Conservation (phyloP, 73 alveolate species). For the Diophrys appendiculata region DNA sequence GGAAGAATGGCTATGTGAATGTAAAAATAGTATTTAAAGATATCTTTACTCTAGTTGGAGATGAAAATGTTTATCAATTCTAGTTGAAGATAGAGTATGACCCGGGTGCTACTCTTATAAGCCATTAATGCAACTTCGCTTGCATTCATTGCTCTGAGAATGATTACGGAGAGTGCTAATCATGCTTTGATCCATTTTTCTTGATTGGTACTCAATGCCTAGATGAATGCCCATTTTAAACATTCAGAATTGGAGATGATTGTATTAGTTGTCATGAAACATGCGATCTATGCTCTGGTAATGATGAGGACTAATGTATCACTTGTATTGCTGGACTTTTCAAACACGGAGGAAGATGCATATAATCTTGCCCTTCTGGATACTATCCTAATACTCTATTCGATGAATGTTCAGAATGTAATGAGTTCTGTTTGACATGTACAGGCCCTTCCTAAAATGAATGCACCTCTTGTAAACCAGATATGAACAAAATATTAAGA, state of each 20-base stretch:
- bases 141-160: not conserved
- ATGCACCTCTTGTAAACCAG: too few species aligned
- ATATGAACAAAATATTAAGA: too few species aligned
- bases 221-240: not conserved
- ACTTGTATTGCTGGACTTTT: not conserved
- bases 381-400: not conserved
- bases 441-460: too few species aligned
- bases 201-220: not conserved
- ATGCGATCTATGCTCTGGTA: not conserved
- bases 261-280: not conserved
- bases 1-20: not conserved
- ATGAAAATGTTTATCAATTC: not conserved
- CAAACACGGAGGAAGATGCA: not conserved
- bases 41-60: not conserved
- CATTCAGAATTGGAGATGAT: not conserved
- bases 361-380: not conserved
- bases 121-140: not conserved
- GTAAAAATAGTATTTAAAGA: not conserved
- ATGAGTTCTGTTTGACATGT: not conserved
- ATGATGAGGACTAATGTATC: not conserved
- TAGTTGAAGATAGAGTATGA: not conserved
- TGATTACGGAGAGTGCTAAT: not conserved
- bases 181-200: not conserved
- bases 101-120: not conserved
- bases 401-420: not conserved